Percentiles rank a stretch among this genome's conserved stretches.
Conservation (phyloP, 2,329 filamentous ascomycete species). For the Seiridium unicorne region DNA sequence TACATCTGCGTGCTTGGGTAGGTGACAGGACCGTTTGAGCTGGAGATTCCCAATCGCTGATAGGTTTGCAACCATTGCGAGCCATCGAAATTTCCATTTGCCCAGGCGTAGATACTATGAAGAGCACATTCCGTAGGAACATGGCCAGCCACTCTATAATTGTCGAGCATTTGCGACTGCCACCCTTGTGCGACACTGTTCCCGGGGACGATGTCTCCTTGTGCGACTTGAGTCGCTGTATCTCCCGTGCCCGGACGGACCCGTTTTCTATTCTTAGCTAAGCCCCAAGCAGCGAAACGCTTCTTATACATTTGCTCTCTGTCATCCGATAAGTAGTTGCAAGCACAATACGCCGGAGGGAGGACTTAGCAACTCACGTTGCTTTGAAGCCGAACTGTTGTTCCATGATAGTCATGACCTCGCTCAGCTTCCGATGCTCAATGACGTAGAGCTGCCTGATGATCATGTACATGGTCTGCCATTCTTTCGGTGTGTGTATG, state of each 20-base stretch:
- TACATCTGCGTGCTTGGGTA: conserved; percentile 4
- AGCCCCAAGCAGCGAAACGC: conserved; percentile 20
- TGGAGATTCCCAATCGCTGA: background rate
- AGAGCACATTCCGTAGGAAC: background rate
- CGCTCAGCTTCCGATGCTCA: conserved; percentile 17
- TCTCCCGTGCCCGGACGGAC: background rate
- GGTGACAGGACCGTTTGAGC: background rate
- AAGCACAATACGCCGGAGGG: too few relatives aligned
- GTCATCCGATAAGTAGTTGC: background rate
- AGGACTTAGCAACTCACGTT: conserved; percentile 12
- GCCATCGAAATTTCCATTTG: conserved; percentile 1
- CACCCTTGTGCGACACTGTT: background rate
- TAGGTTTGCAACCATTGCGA: background rate
- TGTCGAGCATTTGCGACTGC: background rate
- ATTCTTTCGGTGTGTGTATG: conserved; percentile 16
- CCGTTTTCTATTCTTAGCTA: conserved; percentile 15
- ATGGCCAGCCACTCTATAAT: background rate
- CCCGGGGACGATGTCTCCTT: background rate
- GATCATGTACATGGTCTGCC: conserved; percentile 16
- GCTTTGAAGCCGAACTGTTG: conserved; percentile 16
- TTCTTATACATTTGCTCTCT: conserved; percentile 24
- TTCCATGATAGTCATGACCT: conserved; percentile 18
- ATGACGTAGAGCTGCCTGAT: conserved; percentile 19
- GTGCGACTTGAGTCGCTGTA: too few relatives aligned
- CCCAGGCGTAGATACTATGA: background rate